phyloP scores from a whole-genome alignment of 2,329 filamentous ascomycete species.

The Septoria linicola region DNA sequence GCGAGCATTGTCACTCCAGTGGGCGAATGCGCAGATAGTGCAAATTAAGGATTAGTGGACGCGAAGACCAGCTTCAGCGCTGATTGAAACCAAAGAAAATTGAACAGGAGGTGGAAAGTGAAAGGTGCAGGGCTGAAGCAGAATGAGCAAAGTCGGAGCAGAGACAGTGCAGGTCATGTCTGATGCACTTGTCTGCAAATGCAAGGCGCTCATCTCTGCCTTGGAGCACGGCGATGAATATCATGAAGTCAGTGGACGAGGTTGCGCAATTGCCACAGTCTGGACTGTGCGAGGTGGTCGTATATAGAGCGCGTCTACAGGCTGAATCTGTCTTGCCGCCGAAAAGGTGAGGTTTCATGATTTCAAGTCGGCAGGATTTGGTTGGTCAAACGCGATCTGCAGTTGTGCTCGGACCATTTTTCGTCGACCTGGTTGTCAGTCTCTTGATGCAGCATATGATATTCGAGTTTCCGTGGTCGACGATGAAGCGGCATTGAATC shows the following conservation, averaged over 20 bases:
- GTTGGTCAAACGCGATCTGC: neutral
- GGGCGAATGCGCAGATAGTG: neutral
- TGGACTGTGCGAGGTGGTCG: conserved; percentile 28
- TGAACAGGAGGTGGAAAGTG: conserved; percentile 18
- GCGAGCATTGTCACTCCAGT: conserved; percentile 16
- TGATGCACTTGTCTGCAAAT: too few relatives aligned
- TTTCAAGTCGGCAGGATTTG: neutral
- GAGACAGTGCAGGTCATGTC: neutral
- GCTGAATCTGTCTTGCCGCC: conserved; percentile 8
- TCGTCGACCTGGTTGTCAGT: neutral
- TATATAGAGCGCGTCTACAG: conserved; percentile 29
- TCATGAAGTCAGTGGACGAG: neutral
- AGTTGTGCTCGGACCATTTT: neutral
- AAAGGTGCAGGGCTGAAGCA: conserved; percentile 11
- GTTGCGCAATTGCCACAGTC: neutral
- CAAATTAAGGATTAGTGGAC: conserved; percentile 20
- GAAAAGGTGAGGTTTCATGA: conserved; percentile 18
- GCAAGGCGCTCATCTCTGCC: neutral
- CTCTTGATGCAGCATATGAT: too few relatives aligned
- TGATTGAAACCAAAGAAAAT: conserved; percentile 17
- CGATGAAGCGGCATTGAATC: too few relatives aligned
- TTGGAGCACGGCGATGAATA: neutral
- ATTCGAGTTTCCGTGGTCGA: too few relatives aligned
- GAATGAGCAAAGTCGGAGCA: neutral
- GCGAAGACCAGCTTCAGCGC: conserved; percentile 34